Percentiles rank a stretch among this genome's conserved stretches.
Evolutionary conservation across 495 filamentous ascomycete genomes (phyloP).

Genomic region (Penicillium verhagenii): DNA sequence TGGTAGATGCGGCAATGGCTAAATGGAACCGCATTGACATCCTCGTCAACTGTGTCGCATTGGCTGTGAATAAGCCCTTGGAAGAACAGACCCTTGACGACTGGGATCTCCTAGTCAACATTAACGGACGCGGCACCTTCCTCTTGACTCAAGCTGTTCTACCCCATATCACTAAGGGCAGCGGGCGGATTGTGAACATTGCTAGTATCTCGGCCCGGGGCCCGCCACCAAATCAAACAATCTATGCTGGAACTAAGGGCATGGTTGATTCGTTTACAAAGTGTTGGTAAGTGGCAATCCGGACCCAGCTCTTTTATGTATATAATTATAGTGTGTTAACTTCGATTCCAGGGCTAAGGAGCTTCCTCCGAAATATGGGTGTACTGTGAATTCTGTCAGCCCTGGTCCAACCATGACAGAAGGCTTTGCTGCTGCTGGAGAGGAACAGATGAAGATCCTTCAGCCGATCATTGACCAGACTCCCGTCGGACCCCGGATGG

Average conservation of each 20-base stretch:
- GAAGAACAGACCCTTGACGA: conserved; percentile 38
- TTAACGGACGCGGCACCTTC: conserved; percentile 38
- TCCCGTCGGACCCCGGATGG: conserved; percentile 36
- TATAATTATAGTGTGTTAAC: background rate
- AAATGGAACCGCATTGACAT: conserved; percentile 31
- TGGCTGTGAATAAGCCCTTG: conserved; percentile 35
- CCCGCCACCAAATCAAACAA: conserved; percentile 26
- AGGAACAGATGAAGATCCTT: conserved; percentile 36
- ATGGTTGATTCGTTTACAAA: conserved; percentile 37
- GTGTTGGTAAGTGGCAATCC: conserved; percentile 30
- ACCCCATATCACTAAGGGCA: conserved; percentile 24
- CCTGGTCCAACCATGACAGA: conserved; percentile 36
- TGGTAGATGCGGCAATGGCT: conserved; percentile 19
- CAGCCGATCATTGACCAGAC: conserved; percentile 39
- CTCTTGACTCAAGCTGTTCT: conserved; percentile 35
- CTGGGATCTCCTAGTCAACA: conserved; percentile 37
- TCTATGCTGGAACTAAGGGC: conserved; percentile 27
- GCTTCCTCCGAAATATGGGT: conserved; percentile 28
- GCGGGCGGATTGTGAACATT: conserved; percentile 28
- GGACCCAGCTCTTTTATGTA: background rate
- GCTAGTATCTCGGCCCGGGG: conserved; percentile 23
- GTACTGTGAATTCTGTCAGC: conserved; percentile 32
- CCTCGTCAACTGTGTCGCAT: conserved; percentile 38
- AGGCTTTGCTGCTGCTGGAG: conserved; percentile 31
- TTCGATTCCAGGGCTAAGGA: conserved; percentile 27